These are phyloP conservation scores for Hygrophoropsis aurantiaca DNA, from an alignment of 768 basidiomycete genomes.

Conservation along the genomic window DNA sequence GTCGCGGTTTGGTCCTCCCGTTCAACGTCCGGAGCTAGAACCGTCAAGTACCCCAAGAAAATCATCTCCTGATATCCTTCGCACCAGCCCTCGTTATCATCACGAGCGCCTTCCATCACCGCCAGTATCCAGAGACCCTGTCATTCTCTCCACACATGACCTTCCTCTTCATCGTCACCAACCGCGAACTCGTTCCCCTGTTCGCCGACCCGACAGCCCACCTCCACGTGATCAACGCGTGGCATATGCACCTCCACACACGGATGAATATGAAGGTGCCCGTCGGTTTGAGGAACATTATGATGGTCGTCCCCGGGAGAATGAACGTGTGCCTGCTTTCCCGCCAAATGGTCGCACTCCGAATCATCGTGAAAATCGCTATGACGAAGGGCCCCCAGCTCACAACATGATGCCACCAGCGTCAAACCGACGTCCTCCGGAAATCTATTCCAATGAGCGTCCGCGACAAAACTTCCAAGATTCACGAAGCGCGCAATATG, in stretches of 20 bases:
- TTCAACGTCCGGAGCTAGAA: constrained; percentile 17
- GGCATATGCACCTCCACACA: constrained; percentile 1
- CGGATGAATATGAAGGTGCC: neutral
- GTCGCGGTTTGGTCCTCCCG: constrained; percentile 34
- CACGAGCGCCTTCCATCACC: constrained; percentile 20
- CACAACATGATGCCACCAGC: constrained; percentile 2
- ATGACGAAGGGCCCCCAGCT: constrained; percentile 7
- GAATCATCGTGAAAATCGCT: neutral
- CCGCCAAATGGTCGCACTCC: neutral
- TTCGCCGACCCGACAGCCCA: constrained; percentile 9
- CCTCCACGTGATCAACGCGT: constrained; percentile 7
- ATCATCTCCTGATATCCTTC: constrained; percentile 16
- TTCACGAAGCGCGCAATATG: constrained; percentile 1
- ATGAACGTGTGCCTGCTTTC: neutral
- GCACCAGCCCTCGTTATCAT: constrained; percentile 7
- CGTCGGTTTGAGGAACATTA: neutral
- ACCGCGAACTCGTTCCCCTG: constrained; percentile 4
- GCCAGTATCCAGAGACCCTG: constrained; percentile 30
- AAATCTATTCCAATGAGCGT: constrained; percentile 9
- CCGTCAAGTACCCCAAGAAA: constrained; percentile 1
- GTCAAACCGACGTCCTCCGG: constrained; percentile 7
- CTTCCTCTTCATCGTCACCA: constrained; percentile 20
- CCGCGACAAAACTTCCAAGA: constrained; percentile 12
- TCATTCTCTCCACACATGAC: constrained; percentile 17
- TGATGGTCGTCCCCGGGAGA: constrained; percentile 3